phyloP scores from a whole-genome alignment of 2,329 filamentous ascomycete genomes.

The Nemania sp. region DNA sequence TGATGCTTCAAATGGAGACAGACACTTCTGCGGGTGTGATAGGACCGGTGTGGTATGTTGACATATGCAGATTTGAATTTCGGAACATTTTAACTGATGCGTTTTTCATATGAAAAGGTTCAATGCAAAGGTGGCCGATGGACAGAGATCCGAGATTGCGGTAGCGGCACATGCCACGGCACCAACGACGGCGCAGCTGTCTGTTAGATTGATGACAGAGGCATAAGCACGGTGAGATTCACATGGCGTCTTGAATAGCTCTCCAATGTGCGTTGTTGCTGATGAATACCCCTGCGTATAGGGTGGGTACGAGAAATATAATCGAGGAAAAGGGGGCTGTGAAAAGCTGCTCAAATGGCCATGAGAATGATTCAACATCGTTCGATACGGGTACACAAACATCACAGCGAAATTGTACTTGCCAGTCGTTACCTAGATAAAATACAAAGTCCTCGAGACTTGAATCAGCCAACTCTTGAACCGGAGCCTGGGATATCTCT shows the following conservation, averaged over 20 bases:
- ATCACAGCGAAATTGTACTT: not conserved
- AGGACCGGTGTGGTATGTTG: conserved; percentile 26
- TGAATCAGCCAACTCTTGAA: not conserved
- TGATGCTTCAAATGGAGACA: conserved; percentile 25
- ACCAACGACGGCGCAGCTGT: conserved; percentile 20
- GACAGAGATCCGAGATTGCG: conserved; percentile 27
- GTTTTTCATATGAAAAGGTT: conserved; percentile 14
- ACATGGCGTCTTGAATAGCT: not conserved
- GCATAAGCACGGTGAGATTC: not conserved
- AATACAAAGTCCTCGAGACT: not conserved
- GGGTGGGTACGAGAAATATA: no score
- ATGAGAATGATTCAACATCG: conserved; percentile 1
- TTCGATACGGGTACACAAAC: not conserved
- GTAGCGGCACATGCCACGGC: conserved; percentile 17
- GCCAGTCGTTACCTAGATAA: not conserved
- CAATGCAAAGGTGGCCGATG: conserved; percentile 20
- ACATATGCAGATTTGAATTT: not conserved
- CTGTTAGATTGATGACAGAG: conserved; percentile 1
- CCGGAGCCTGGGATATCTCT: no score
- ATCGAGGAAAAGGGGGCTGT: no score
- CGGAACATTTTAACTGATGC: not conserved
- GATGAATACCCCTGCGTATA: no score
- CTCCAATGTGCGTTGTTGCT: no score
- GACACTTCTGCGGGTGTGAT: conserved; percentile 29
- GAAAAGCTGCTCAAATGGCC: not conserved